phyloP scores from a whole-genome alignment of 805 yeast genomes.

The Ogataea methylovora region DNA sequence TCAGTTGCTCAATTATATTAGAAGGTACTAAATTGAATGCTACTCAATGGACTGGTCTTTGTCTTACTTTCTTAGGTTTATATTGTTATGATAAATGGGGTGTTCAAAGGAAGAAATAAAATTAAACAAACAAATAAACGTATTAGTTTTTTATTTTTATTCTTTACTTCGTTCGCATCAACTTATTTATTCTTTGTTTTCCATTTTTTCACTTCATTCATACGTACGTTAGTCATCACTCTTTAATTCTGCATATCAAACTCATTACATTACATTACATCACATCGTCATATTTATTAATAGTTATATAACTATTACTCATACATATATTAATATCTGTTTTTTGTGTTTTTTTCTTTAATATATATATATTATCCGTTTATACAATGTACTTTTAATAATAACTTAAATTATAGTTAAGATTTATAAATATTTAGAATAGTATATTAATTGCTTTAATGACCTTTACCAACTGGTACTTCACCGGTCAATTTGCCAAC shows the following conservation, averaged over 20 bases:
- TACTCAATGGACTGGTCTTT: conserved; percentile 43
- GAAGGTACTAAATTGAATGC: conserved; percentile 40
- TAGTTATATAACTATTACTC: too few species aligned
- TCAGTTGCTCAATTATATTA: conserved; percentile 55
- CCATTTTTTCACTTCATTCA: conserved; percentile 31
- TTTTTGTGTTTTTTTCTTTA: background rate
- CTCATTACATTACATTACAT: too few species aligned
- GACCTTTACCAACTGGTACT: conserved; percentile 35
- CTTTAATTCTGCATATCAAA: too few species aligned
- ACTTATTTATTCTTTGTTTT: too few species aligned
- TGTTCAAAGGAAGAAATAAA: conserved; percentile 6
- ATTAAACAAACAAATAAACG: too few species aligned
- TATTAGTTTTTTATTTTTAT: too few species aligned
- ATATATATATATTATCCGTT: background rate
- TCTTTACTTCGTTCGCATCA: too few species aligned
- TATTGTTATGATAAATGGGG: conserved; percentile 74
- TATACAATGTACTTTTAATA: background rate
- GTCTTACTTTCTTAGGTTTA: conserved; percentile 51
- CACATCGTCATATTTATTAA: too few species aligned
- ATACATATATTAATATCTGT: background rate
- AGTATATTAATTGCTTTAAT: conserved; percentile 13
- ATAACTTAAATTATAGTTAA: conserved; percentile 1
- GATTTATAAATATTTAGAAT: conserved; percentile 2
- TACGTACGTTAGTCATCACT: conserved; percentile 88
- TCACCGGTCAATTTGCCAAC: conserved; percentile 60